Base-by-base conservation (phyloP, 148 eudicot species). In the Fagopyrum esculentum region DNA sequence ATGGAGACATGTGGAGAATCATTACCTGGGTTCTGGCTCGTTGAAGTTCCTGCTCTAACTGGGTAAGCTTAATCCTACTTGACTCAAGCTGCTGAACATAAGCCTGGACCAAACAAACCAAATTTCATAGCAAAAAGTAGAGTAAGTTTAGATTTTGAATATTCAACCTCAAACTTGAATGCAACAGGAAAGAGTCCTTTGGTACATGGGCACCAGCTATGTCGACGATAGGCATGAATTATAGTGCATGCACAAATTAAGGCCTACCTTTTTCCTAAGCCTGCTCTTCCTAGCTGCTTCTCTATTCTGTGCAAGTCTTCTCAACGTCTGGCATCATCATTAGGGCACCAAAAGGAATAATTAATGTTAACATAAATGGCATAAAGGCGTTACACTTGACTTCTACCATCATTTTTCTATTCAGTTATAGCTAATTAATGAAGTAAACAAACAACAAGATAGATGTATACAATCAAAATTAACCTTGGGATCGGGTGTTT, bases 241-340 rank as follows among this genome's bases (percentile, higher is more conserved):
- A 35, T 9, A 40, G 71, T 66, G 71, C 71, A 35, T 12, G 0
- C 2, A 12, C 7, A 66, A 66, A 35, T 35, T 35, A 35, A 66
- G 16, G 84, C 89, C 77, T 26, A 83, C 99, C 97, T 92, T 95
- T 86, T 95, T 95, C 80, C 99, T 89, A 73, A 95, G 93, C 85
- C 99, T 92, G 89, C 99, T 92, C 85, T 95, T 95, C 83, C 97
- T 90, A 43, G 99, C 99, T 83, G 99, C 99, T 75, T 95, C 99
- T 83, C 99, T 88, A 88, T 95, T 95, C 82, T 95, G 99, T 79
- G 99, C 99, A 77, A 95, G 97, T 80, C 99, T 92, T 88, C 97
- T 92, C 48, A 95, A 66, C 75, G 94, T 92, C 99, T 95, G 90
- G 19, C 71, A 66, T 66, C 13, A 29, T 66, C 43, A 35, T 66